Conservation (phyloP, 306 rosid species). For the Cotoneaster glaucophyllus region DNA sequence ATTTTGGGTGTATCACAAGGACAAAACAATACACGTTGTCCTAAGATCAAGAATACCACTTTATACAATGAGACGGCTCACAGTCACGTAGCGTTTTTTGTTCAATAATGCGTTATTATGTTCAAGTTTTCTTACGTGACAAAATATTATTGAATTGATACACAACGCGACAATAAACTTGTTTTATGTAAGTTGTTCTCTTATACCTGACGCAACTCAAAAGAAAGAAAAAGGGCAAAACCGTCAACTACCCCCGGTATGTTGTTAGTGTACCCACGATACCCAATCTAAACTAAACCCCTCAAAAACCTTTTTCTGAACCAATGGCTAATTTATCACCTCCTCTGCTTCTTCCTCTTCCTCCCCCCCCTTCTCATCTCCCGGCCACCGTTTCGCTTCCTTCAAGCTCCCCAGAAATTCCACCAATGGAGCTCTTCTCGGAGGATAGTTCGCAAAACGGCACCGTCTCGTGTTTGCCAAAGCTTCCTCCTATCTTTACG, state of each 20-base stretch:
- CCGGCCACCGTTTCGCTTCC: conserved; percentile 4
- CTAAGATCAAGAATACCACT: too few relatives aligned
- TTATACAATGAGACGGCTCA: too few relatives aligned
- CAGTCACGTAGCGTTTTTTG: too few relatives aligned
- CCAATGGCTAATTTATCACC: conserved; percentile 22
- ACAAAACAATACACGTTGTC: too few relatives aligned
- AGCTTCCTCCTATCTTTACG: conserved; percentile 23
- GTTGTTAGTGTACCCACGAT: neutral
- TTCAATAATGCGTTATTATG: too few relatives aligned
- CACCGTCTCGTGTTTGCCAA: conserved; percentile 16
- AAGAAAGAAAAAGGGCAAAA: neutral
- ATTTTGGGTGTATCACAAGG: too few relatives aligned
- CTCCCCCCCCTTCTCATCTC: conserved; percentile 16
- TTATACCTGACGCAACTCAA: rapidly evolving
- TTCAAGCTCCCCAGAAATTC: conserved; percentile 10
- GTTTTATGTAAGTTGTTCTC: too few relatives aligned
- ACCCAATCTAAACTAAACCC: conserved; percentile 27
- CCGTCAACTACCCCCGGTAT: neutral
- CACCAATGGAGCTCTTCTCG: conserved; percentile 2
- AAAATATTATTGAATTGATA: too few relatives aligned
- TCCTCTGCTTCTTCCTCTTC: conserved; percentile 22
- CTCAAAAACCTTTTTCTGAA: neutral
- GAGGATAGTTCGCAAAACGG: neutral
- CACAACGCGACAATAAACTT: too few relatives aligned
- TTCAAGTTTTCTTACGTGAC: rapidly evolving